Base-by-base conservation (phyloP, 768 basidiomycete genomes). In the Collybia sp. region DNA sequence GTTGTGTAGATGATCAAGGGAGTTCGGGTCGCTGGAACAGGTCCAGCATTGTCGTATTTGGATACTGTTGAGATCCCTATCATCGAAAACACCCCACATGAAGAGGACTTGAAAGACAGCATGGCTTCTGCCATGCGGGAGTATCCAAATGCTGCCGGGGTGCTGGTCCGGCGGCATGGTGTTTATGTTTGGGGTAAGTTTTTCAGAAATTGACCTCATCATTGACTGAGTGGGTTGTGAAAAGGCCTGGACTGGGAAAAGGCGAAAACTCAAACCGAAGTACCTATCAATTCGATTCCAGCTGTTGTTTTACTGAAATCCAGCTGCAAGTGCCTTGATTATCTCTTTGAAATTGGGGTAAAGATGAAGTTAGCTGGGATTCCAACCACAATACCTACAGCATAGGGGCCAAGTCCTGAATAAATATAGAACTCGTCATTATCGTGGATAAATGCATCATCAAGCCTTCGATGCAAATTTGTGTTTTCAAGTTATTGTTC, bases 1-100 rank as follows among this genome's bases (percentile, higher is more conserved):
- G n/a, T n/a, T 43, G 19, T 36, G 53, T 53, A 93, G 82, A 93
- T 93, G 92, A 94, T 93, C 61, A 94, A 94, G 62, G 92, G 91
- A 17, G 79, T 94, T 37, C 77, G 89, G 9, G 59, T 82, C 12
- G 86, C 79, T 5, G 91, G 92, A 10, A 82, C 74, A n/a, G 88
- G 87, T 1, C 63, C 67, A n/a, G 77, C 88, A 0, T 59, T 92
- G 51, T 84, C 86, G 1, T 93, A 91, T 63, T 79, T 91, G 43
- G 89, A 94, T 63, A 93, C 88, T 3, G 75, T 93, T 8, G 82
- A 80, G 43, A 69, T 94, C 2, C 92, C 91, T 0, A 93, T 94
- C 58, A 94, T 93, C 49, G 85, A 90, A 54, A 94, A 93, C 57
- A 94, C 92, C 1, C 91, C 91, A 4, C 75, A 88, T 48, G 92